Percentiles rank a stretch among this genome's conserved stretches.
Evolutionary conservation across 2,329 filamentous ascomycete species (phyloP).

Genomic region (Botrytis fragariae): DNA sequence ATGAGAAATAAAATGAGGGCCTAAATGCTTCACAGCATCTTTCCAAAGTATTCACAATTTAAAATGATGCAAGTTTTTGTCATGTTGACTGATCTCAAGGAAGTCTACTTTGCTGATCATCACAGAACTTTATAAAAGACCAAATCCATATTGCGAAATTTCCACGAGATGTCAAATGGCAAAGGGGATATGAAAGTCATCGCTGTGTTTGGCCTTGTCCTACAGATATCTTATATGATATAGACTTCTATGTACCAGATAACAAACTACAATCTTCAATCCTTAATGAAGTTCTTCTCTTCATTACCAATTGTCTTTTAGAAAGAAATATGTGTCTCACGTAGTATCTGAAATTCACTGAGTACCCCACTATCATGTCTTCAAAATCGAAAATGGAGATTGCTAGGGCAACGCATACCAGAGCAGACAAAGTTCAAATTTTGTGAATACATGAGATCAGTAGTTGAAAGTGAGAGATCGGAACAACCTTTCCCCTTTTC

Average conservation of each 20-base stretch:
- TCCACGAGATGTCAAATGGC: background rate
- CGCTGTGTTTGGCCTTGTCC: background rate
- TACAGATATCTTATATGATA: background rate
- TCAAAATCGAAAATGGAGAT: background rate
- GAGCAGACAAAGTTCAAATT: background rate
- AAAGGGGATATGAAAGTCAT: background rate
- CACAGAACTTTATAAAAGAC: too few species aligned
- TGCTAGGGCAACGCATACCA: background rate
- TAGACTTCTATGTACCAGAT: background rate
- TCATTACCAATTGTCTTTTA: background rate
- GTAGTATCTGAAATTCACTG: background rate
- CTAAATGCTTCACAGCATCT: background rate
- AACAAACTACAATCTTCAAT: background rate
- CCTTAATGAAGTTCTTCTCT: rapidly evolving
- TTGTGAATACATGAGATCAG: background rate
- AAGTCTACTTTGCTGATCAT: background rate
- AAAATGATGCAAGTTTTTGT: background rate
- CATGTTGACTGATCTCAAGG: background rate
- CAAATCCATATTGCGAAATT: background rate
- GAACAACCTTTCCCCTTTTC: background rate
- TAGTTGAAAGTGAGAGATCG: background rate
- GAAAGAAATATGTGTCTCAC: background rate
- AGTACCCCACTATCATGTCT: background rate
- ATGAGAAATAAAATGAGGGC: rapidly evolving
- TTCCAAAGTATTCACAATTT: background rate